A percentile compares a stretch with the other conserved stretches of the same genome.
Conservation (phyloP, 2,329 filamentous ascomycete species). For the Endocalyx cinctus region DNA sequence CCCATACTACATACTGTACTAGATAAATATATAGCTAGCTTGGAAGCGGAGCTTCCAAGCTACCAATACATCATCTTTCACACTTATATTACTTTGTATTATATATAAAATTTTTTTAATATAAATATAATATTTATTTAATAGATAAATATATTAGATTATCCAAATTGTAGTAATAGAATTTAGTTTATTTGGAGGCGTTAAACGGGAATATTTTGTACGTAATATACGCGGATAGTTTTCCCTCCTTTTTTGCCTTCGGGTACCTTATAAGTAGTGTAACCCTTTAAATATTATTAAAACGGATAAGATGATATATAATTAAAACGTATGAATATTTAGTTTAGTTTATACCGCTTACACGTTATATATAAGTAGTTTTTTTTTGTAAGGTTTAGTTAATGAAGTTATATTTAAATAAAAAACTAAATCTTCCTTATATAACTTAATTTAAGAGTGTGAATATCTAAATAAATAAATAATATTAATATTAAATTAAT, state of each 20-base stretch:
- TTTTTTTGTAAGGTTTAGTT: constrained; percentile 1
- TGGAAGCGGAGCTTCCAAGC: too few species aligned
- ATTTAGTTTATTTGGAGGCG: not conserved
- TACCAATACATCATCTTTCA: too few species aligned
- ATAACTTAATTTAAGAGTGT: constrained; percentile 3
- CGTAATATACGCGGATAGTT: too few species aligned
- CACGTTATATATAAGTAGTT: not conserved
- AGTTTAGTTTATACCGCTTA: not conserved
- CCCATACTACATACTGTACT: too few species aligned
- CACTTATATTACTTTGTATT: too few species aligned
- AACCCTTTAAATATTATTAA: not conserved
- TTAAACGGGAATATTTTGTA: too few species aligned
- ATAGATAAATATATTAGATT: not conserved
- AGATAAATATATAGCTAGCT: too few species aligned
- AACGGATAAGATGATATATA: not conserved
- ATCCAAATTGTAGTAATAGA: constrained; percentile 2
- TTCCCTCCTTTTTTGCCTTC: too few species aligned
- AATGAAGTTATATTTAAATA: constrained; percentile 2
- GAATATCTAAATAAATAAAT: constrained; percentile 4
- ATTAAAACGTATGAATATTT: not conserved
- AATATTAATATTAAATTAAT: constrained; percentile 2
- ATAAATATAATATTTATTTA: too few species aligned
- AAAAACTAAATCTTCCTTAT: not conserved
- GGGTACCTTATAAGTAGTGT: too few species aligned
- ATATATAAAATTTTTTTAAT: too few species aligned